Conservation (phyloP, 2,329 filamentous ascomycete genomes). For the Calonectria hongkongensis region DNA sequence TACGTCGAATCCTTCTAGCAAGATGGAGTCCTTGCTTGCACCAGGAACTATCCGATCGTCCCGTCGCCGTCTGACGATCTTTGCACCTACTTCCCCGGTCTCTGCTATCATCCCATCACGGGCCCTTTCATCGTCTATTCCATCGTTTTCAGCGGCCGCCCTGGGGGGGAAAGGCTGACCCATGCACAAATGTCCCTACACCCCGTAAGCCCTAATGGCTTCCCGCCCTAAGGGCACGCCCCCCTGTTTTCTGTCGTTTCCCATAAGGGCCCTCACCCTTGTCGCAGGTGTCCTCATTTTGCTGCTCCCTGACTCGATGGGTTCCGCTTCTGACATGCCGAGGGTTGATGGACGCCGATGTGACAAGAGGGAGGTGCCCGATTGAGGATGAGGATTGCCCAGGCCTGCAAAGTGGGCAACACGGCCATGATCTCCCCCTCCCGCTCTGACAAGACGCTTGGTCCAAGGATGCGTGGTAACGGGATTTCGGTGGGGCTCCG, state of each 20-base stretch:
- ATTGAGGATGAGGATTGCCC: conserved; percentile 2
- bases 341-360: conserved; percentile 17
- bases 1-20: conserved; percentile 18
- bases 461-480: not conserved
- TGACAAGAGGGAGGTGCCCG: conserved; percentile 22
- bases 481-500: conserved; percentile 22
- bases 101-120: conserved; percentile 31
- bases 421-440: not conserved
- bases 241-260: conserved; percentile 32
- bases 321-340: conserved; percentile 34
- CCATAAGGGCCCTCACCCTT: conserved; percentile 32
- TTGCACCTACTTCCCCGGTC: conserved; percentile 19
- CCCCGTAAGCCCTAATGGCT: conserved; percentile 54
- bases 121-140: conserved; percentile 9
- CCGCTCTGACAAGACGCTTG: conserved; percentile 4
- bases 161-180: conserved; percentile 28
- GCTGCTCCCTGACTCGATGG: conserved; percentile 16
- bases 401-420: conserved; percentile 19
- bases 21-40: conserved; percentile 37
- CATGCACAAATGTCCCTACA: conserved; percentile 43
- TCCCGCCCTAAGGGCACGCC: conserved; percentile 40
- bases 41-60: conserved; percentile 50
- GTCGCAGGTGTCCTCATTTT: conserved; percentile 29
- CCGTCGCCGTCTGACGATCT: conserved; percentile 44
- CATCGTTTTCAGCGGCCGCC: conserved; percentile 28